Conservation (phyloP, 2,329 filamentous ascomycete species). For the Lasiodiplodia theobromae region DNA sequence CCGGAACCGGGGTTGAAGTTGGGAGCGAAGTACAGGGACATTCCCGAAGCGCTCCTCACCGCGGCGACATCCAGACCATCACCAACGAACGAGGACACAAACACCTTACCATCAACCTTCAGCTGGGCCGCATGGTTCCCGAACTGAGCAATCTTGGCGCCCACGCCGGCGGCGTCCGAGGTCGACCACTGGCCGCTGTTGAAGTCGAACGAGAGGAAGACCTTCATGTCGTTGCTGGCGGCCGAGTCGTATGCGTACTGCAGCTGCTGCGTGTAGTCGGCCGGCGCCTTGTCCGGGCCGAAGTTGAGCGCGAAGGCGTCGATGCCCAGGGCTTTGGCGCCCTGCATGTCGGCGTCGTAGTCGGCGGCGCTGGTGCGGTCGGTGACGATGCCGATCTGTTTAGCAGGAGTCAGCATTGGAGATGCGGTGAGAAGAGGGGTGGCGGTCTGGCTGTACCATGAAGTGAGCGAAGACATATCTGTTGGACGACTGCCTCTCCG, state of each 20-base stretch:
- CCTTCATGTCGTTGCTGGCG: conserved; percentile 38
- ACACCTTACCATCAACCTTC: conserved; percentile 38
- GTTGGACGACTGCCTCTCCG: conserved; percentile 8
- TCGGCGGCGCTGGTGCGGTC: conserved; percentile 36
- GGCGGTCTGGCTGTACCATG: conserved; percentile 5
- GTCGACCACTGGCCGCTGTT: conserved; percentile 34
- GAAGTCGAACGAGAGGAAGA: conserved; percentile 42
- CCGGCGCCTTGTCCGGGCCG: conserved; percentile 33
- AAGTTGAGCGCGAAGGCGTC: conserved; percentile 45
- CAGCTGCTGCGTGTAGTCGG: conserved; percentile 36
- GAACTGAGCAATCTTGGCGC: conserved; percentile 36
- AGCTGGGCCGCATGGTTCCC: conserved; percentile 36
- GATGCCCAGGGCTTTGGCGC: conserved; percentile 41
- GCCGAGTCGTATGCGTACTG: conserved; percentile 39
- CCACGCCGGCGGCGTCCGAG: conserved; percentile 33
- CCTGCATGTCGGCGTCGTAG: conserved; percentile 40
- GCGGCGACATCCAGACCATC: conserved; percentile 35
- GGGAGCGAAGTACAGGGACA: conserved; percentile 40
- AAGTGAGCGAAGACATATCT: conserved; percentile 26
- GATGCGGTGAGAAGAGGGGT: rapidly evolving
- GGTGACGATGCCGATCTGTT: conserved; percentile 40
- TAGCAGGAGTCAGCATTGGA: background rate
- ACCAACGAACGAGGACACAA: conserved; percentile 41
- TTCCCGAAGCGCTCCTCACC: conserved; percentile 36
- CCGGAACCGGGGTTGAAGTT: conserved; percentile 36